Evolutionary conservation across 1,139 yeast genomes (phyloP).

Genomic region (Taphrina sp.): DNA sequence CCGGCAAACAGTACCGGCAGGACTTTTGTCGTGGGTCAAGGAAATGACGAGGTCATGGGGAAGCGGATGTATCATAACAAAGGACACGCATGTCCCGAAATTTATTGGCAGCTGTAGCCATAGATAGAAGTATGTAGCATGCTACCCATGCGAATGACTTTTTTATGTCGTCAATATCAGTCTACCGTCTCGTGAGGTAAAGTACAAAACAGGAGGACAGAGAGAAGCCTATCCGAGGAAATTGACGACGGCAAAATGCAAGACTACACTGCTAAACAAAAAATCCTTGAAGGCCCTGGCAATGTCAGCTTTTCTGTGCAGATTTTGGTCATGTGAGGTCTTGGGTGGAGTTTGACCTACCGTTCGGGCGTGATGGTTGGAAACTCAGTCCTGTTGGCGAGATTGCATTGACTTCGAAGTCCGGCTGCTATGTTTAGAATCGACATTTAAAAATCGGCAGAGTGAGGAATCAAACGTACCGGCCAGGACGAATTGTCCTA

Average conservation of each 20-base stretch:
- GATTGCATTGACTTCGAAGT: constrained; percentile 66
- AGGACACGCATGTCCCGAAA: not conserved
- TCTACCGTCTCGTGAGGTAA: no score
- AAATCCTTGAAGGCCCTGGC: constrained; percentile 83
- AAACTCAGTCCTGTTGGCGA: constrained; percentile 50
- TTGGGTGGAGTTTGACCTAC: no score
- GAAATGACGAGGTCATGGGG: not conserved
- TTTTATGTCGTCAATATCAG: no score
- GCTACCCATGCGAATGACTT: no score
- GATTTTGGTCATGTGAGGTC: no score
- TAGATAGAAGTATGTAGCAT: constrained; percentile 67
- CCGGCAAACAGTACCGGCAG: not conserved
- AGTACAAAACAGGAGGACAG: no score
- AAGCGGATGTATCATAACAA: not conserved
- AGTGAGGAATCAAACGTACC: constrained; percentile 27
- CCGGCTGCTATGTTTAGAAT: constrained; percentile 69
- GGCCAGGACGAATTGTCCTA: constrained; percentile 90
- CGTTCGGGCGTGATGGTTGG: constrained; percentile 62
- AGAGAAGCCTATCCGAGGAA: constrained; percentile 67
- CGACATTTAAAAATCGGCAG: no score
- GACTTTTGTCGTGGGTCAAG: not conserved
- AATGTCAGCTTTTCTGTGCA: no score
- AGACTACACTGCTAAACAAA: constrained; percentile 76
- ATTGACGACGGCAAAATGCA: constrained; percentile 87
- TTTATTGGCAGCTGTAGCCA: constrained; percentile 53